Evolutionary conservation across 2,329 filamentous ascomycete genomes (phyloP), one percentile per base, ranked within the genome.

Genomic region (Ambrosiella xylebori): DNA sequence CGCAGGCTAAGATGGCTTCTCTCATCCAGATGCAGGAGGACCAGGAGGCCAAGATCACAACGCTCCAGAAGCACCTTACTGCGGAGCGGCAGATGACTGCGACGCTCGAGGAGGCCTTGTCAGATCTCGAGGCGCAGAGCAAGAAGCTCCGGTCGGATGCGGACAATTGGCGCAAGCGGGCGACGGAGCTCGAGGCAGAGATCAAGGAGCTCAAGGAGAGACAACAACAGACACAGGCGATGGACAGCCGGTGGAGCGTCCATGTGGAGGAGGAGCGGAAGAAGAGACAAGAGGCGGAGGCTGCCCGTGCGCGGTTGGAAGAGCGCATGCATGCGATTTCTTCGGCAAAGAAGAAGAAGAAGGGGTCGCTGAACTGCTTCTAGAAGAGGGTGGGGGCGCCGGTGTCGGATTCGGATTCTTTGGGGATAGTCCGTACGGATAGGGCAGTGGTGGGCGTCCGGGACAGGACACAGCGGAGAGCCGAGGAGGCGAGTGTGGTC

Each of bases 241-340:
- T 73, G 59, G 78, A 83, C 66, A 74, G 76, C 66, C 72, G 81
- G 58, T 84, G 79, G 79, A 84, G 80, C 62, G 78, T 97, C 64
- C 88, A 95, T 69, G 88, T 97, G 19, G 94, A 98, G 69, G 91
- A 98, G 71, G 93, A 98, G 77, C 82, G 91, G 65, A 91, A 88
- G 74, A 94, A 95, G 73, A 79, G 93, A 61, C 79, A 88, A 63
- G 87, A 91, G 62, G 90, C 94, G 40, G 93, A 98, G 74, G 82
- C 86, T 63, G 93, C 93, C 49, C 79, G 86, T 57, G 86, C 85
- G 44, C 87, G 95, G 66, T 79, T 98, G 35, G 91, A 98, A 72
- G 88, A 95, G 74, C 81, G 91, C 59, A 98, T 98, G 83, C 89
- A 91, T 66, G 84, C 86, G 60, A 85, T 93, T 69, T 90, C 84